Evolutionary conservation across 192 early-diverging fungal genomes (phyloP).

Genomic region (Podila horticola): DNA sequence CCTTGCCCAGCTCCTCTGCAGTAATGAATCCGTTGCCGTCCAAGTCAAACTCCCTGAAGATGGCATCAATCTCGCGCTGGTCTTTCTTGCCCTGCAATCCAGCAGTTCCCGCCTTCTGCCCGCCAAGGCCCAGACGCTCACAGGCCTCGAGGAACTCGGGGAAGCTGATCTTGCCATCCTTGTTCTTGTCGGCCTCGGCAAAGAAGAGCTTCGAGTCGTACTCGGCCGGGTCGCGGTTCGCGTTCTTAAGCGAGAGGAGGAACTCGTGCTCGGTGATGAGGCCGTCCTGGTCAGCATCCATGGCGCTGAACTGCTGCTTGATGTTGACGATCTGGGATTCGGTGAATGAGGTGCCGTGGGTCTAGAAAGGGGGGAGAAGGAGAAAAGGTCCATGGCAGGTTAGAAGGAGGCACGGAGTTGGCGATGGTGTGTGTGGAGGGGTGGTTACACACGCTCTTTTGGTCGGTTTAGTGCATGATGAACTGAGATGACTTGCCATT

Average conservation of each 20-base stretch:
- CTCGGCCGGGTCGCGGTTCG: constrained; percentile 70
- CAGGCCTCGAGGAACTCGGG: constrained; percentile 67
- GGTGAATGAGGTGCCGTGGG: constrained; percentile 8
- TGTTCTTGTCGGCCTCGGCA: constrained; percentile 73
- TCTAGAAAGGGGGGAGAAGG: neutral
- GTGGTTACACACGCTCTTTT: neutral
- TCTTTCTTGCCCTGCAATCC: constrained; percentile 24
- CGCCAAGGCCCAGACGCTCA: constrained; percentile 29
- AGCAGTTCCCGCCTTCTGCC: neutral
- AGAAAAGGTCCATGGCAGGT: no score
- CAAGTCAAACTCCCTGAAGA: constrained; percentile 63
- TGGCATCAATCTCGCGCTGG: constrained; percentile 18
- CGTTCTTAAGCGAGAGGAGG: constrained; percentile 19
- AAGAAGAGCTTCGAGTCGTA: constrained; percentile 79
- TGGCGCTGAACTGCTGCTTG: constrained; percentile 42
- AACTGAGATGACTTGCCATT: neutral
- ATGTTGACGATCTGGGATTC: constrained; percentile 38
- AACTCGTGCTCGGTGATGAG: constrained; percentile 49
- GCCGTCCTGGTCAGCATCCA: constrained; percentile 56
- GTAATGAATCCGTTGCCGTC: constrained; percentile 62
- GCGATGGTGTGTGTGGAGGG: neutral
- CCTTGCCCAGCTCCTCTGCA: constrained; percentile 55
- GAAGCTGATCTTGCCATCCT: constrained; percentile 73
- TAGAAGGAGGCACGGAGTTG: neutral
- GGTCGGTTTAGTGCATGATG: neutral